Evolutionary conservation across 208 protist genomes (phyloP).

Genomic region (Leishmania lainsoni): DNA sequence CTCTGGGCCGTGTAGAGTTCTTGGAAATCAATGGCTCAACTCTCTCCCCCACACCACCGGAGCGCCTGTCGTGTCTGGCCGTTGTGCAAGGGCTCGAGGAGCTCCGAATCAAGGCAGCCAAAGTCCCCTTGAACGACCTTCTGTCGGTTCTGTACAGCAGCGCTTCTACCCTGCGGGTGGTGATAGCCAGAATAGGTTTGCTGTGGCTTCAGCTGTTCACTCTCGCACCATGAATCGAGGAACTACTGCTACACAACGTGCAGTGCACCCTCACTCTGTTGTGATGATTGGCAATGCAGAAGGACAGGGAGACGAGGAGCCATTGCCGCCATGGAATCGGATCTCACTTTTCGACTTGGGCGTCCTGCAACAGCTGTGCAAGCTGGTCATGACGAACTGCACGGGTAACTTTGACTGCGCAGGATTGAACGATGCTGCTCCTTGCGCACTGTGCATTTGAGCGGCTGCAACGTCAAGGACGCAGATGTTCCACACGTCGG

Average conservation of each 20-base stretch:
- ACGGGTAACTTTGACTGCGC: constrained; percentile 20
- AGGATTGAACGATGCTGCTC: constrained; percentile 17
- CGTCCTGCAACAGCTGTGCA: constrained; percentile 5
- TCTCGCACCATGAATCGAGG: constrained; percentile 18
- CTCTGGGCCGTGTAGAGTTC: constrained; percentile 21
- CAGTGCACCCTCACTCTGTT: constrained; percentile 24
- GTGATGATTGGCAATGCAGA: background rate
- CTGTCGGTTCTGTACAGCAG: constrained; percentile 28
- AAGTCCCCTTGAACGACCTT: constrained; percentile 28
- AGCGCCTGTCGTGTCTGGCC: constrained; percentile 21
- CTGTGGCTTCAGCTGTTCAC: constrained; percentile 32
- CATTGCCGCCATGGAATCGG: constrained; percentile 2
- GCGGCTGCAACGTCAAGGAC: constrained; percentile 22
- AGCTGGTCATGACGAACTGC: constrained; percentile 26
- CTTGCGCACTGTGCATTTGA: constrained; percentile 28
- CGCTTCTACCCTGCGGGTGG: constrained; percentile 14
- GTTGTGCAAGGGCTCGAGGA: constrained; percentile 10
- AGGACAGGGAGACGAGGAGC: background rate
- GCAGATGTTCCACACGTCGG: constrained; percentile 20
- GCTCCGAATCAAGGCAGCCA: constrained; percentile 20
- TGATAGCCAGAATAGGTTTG: constrained; percentile 19
- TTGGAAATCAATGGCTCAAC: constrained; percentile 22
- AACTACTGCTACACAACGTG: constrained; percentile 31
- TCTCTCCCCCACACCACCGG: constrained; percentile 14
- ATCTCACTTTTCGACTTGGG: constrained; percentile 24